phyloP scores from a whole-genome alignment of 306 rosid genomes.

The Prunus fruticosa region DNA sequence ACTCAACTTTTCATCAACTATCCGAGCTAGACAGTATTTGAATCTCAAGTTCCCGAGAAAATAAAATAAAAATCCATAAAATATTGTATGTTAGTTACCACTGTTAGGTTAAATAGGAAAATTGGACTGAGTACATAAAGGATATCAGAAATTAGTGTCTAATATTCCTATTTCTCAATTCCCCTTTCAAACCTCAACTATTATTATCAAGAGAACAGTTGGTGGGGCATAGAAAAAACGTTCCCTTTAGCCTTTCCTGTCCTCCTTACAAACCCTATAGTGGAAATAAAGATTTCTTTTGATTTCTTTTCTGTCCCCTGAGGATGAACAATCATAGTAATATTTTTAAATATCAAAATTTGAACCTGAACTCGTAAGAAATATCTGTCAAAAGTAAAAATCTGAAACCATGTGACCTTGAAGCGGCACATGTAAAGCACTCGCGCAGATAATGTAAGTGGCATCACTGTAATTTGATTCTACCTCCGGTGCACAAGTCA shows the following conservation, averaged over 20 bases:
- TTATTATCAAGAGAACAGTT: neutral
- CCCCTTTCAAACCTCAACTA: neutral
- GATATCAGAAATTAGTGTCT: neutral
- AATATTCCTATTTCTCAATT: neutral
- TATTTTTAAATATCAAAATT: neutral
- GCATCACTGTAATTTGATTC: neutral
- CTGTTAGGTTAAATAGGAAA: neutral
- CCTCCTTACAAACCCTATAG: neutral
- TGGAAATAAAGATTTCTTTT: neutral
- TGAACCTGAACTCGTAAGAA: neutral
- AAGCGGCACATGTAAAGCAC: slow-evolving; percentile 1
- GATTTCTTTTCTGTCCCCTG: neutral
- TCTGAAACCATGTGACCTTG: neutral
- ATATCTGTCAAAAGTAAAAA: neutral
- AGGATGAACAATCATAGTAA: neutral
- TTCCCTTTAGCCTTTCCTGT: neutral
- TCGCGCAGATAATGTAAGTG: neutral
- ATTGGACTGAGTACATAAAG: neutral
- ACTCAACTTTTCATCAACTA: neutral
- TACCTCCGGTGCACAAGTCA: neutral
- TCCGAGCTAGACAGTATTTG: neutral
- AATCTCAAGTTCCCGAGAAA: neutral
- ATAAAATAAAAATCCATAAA: neutral
- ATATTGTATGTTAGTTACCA: neutral
- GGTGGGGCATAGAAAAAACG: neutral